phyloP scores from a whole-genome alignment of 306 rosid species.

The Prunus dulcis region DNA sequence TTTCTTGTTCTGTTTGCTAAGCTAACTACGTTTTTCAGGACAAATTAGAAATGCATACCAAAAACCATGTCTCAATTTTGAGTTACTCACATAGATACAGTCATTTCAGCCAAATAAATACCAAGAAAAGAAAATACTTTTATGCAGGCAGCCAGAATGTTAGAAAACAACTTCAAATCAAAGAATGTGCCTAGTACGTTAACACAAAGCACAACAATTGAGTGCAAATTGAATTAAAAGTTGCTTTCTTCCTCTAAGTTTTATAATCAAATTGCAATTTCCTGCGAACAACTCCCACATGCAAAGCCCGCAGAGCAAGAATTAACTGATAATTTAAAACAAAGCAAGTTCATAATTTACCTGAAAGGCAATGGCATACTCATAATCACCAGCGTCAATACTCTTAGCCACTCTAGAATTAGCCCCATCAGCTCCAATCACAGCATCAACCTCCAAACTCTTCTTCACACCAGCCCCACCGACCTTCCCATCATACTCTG shows the following conservation, averaged over 20 bases:
- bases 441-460: conserved; percentile 88
- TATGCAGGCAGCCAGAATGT: not conserved
- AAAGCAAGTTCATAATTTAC: conserved; percentile 17
- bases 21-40: not conserved
- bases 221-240: not conserved
- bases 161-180: not conserved
- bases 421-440: conserved; percentile 96
- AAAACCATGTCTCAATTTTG: not conserved
- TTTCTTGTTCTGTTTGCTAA: too few species aligned
- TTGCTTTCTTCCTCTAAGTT: not conserved
- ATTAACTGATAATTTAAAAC: not conserved
- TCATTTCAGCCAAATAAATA: not conserved
- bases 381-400: conserved; percentile 91
- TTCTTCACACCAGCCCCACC: conserved; percentile 73
- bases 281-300: not conserved
- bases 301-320: not conserved
- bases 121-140: not conserved
- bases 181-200: not conserved
- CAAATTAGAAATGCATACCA: not conserved
- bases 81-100: not conserved
- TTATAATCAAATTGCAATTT: not conserved
- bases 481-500: conserved; percentile 57
- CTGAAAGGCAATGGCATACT: conserved; percentile 97
- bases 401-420: conserved; percentile 92
- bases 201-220: not conserved